Evolutionary conservation across 2,329 filamentous ascomycete genomes (phyloP).

Genomic region (Eutypella sp.): DNA sequence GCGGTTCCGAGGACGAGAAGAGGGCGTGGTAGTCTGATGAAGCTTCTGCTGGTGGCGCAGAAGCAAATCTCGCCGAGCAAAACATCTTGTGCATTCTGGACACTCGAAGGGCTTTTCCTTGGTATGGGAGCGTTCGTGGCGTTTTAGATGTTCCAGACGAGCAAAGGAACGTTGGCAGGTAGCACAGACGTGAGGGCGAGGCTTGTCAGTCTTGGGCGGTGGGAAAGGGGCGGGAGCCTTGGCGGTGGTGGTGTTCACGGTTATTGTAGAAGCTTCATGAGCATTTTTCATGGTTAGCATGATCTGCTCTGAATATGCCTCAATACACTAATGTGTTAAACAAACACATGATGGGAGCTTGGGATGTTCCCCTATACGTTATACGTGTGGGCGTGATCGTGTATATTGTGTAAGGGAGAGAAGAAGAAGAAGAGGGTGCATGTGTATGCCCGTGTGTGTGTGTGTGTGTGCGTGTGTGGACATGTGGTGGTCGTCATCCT

Average conservation of each 20-base stretch:
- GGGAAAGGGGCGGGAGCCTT: slow-evolving; percentile 47
- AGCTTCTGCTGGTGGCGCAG: slow-evolving; percentile 97
- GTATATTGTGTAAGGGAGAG: not conserved
- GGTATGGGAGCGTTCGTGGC: slow-evolving; percentile 69
- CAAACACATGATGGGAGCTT: not conserved
- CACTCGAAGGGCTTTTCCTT: slow-evolving; percentile 98
- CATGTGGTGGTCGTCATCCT: not conserved
- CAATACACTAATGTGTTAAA: slow-evolving; percentile 5
- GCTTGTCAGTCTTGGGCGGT: slow-evolving; percentile 94
- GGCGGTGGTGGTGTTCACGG: slow-evolving; percentile 28
- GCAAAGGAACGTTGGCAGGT: slow-evolving; percentile 93
- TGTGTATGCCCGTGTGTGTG: not conserved
- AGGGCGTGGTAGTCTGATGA: slow-evolving; percentile 86
- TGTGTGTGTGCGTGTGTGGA: not conserved
- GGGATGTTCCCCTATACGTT: not conserved
- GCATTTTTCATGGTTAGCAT: slow-evolving; percentile 16
- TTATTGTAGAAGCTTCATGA: slow-evolving; percentile 34
- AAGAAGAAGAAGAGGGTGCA: not conserved
- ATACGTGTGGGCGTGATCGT: not conserved
- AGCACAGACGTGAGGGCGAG: slow-evolving; percentile 85
- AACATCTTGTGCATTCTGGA: slow-evolving; percentile 88
- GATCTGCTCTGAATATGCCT: not conserved
- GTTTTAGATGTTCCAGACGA: slow-evolving; percentile 90
- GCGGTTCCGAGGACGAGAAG: slow-evolving; percentile 78
- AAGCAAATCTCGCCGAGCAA: slow-evolving; percentile 86